Conservation (phyloP, 2,329 filamentous ascomycete genomes). For the Fusarium marasasianum region DNA sequence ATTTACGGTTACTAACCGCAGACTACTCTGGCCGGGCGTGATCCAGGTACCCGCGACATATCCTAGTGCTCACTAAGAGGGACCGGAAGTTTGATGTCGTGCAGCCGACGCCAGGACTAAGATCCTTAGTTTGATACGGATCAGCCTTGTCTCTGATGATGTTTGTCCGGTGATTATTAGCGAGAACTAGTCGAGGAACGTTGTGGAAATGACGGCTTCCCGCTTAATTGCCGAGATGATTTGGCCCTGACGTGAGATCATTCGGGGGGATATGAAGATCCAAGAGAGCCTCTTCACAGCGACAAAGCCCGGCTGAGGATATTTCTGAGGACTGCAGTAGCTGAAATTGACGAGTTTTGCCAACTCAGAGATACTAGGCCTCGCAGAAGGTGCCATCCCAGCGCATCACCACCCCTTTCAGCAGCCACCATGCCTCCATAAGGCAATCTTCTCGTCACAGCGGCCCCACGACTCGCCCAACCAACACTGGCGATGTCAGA, state of each 20-base stretch:
- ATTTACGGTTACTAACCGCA: neutral
- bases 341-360: neutral
- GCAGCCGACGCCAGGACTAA: conserved; percentile 25
- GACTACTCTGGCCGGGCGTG: neutral
- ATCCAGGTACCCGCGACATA: conserved; percentile 19
- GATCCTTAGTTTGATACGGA: conserved; percentile 15
- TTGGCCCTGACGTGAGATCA: neutral
- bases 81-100: conserved; percentile 29
- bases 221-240: neutral
- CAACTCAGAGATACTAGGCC: neutral
- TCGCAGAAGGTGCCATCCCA: conserved; percentile 6
- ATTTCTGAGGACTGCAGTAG: neutral
- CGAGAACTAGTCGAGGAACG: neutral
- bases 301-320: neutral
- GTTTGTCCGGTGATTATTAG: neutral
- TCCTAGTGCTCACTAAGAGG: conserved; percentile 13
- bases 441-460: conserved; percentile 15
- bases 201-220: neutral
- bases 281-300: neutral
- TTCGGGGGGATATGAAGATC: neutral
- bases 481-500: neutral
- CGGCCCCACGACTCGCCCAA: conserved; percentile 21
- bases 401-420: conserved; percentile 19
- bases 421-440: conserved; percentile 13
- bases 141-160: conserved; percentile 15